These are phyloP conservation scores for Camptophora hylomeconis DNA, from an alignment of 2,329 filamentous ascomycete genomes.

Conservation along the genomic window DNA sequence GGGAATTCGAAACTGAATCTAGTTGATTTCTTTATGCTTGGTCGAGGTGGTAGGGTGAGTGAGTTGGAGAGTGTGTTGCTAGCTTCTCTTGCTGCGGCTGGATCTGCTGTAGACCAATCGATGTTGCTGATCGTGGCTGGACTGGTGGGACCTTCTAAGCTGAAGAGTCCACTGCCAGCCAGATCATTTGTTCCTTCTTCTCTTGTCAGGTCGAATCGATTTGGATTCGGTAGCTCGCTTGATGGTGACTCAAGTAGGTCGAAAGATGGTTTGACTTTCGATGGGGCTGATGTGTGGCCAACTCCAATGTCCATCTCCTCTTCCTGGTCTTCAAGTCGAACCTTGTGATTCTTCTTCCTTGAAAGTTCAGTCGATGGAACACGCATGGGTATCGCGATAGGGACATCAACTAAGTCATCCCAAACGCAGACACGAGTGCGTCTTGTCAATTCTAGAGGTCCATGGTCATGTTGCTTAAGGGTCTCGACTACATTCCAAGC, in stretches of 20 bases:
- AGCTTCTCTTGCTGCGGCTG: constrained; percentile 15
- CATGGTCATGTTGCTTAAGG: constrained; percentile 81
- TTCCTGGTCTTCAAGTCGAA: constrained; percentile 41
- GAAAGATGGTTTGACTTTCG: constrained; percentile 27
- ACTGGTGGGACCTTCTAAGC: constrained; percentile 21
- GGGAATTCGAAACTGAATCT: constrained; percentile 20
- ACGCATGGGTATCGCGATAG: constrained; percentile 81
- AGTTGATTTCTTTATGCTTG: constrained; percentile 17
- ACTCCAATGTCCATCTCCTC: constrained; percentile 90
- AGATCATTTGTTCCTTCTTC: constrained; percentile 26
- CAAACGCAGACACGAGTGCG: constrained; percentile 88
- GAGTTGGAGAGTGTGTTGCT: constrained; percentile 23
- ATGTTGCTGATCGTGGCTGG: constrained; percentile 23
- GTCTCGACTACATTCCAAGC: constrained; percentile 99
- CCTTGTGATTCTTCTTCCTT: constrained; percentile 43
- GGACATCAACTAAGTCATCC: constrained; percentile 95
- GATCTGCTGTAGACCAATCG: constrained; percentile 18
- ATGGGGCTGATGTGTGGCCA: constrained; percentile 44
- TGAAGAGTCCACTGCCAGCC: constrained; percentile 11
- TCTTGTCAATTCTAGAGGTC: constrained; percentile 82
- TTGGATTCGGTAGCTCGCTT: constrained; percentile 57
- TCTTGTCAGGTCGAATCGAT: constrained; percentile 56
- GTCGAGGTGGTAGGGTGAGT: constrained; percentile 26
- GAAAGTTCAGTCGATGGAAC: constrained; percentile 74
- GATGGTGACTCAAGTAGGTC: constrained; percentile 55